Evolutionary conservation across 163 green algal genomes (phyloP).

Genomic region (Scenedesmus sp.): DNA sequence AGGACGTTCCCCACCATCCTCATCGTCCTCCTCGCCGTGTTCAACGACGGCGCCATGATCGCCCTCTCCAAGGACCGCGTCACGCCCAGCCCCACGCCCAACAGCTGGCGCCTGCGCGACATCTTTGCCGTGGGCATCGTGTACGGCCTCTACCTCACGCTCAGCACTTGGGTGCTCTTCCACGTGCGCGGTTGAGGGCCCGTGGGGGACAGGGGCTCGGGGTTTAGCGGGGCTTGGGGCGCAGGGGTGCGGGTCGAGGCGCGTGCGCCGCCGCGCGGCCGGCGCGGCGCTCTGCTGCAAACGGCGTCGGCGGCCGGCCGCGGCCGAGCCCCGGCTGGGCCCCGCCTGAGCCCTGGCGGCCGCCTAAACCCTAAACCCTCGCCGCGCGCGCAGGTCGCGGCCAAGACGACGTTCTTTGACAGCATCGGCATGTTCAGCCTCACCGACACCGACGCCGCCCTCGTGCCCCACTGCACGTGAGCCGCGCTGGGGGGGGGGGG

Average conservation of each 20-base stretch:
- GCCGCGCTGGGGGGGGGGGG: too few relatives aligned
- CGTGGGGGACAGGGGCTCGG: too few relatives aligned
- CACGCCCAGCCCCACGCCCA: constrained; percentile 60
- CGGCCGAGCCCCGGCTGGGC: too few relatives aligned
- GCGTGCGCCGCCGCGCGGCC: too few relatives aligned
- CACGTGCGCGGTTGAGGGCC: constrained; percentile 50
- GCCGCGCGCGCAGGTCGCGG: constrained; percentile 45
- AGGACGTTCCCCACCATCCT: constrained; percentile 89
- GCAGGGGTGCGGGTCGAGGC: too few relatives aligned
- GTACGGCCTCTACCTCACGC: constrained; percentile 86
- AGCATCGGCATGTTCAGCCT: constrained; percentile 66
- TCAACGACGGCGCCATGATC: constrained; percentile 94
- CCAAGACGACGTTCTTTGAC: constrained; percentile 71
- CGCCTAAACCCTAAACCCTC: too few relatives aligned
- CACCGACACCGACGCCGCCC: constrained; percentile 44
- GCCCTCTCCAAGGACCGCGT: constrained; percentile 78
- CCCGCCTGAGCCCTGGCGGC: too few relatives aligned
- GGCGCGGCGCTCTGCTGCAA: too few relatives aligned
- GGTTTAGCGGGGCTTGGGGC: too few relatives aligned
- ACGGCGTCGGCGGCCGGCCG: too few relatives aligned
- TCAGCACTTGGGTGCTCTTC: constrained; percentile 78
- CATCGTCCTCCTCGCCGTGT: constrained; percentile 87
- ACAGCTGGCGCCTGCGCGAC: constrained; percentile 80
- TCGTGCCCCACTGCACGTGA: constrained; percentile 1
- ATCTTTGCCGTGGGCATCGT: constrained; percentile 87